phyloP scores from a whole-genome alignment of 1,139 yeast genomes.

The Diutina rugosa region DNA sequence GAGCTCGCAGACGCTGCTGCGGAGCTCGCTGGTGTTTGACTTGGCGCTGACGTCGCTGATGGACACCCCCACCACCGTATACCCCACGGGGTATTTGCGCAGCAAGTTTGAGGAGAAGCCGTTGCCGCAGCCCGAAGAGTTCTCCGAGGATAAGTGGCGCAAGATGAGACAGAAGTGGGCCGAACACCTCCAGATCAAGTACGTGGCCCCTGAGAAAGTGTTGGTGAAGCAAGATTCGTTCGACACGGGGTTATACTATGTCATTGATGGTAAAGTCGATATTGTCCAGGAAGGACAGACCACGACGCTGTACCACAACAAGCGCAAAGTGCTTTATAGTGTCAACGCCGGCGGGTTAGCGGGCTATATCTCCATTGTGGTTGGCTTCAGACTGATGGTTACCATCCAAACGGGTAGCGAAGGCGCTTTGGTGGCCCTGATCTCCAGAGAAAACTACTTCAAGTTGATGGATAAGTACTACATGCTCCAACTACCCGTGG shows the following conservation, averaged over 20 bases:
- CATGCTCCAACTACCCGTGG: constrained; percentile 62
- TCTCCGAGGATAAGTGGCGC: neutral
- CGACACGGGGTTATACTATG: constrained; percentile 65
- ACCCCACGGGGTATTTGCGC: neutral
- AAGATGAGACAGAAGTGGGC: constrained; percentile 50
- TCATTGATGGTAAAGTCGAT: constrained; percentile 66
- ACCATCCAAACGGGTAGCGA: constrained; percentile 39
- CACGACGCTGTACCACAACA: constrained; percentile 7
- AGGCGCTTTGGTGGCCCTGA: constrained; percentile 54
- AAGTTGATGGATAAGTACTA: constrained; percentile 65
- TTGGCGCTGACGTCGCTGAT: neutral
- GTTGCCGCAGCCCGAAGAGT: neutral
- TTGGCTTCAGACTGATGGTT: constrained; percentile 72
- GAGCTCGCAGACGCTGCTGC: neutral
- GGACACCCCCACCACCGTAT: neutral
- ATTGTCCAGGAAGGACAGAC: constrained; percentile 21
- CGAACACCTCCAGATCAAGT: constrained; percentile 43
- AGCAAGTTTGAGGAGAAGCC: neutral
- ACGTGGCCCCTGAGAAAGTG: constrained; percentile 38
- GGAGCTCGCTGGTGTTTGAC: constrained; percentile 2
- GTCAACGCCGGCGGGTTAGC: constrained; percentile 74
- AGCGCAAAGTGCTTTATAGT: constrained; percentile 29
- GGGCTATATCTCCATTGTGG: constrained; percentile 72
- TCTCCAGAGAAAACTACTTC: constrained; percentile 53
- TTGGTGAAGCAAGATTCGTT: constrained; percentile 53